A percentile compares a stretch with the other conserved stretches of the same genome.
These are phyloP conservation scores for Candida orba DNA, from an alignment of 805 yeast genomes.

Conservation along the genomic window DNA sequence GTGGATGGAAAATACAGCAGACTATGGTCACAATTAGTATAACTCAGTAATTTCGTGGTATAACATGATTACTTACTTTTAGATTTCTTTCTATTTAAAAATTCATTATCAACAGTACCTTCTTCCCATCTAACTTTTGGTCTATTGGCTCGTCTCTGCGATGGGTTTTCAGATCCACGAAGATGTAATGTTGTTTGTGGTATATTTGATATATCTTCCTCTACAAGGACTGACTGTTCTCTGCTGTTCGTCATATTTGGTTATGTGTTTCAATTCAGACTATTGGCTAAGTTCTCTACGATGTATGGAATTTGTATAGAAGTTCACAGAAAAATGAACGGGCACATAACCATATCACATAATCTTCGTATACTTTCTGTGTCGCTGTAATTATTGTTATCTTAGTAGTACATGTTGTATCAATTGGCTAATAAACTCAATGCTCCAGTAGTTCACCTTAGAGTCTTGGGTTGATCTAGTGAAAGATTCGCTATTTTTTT, in stretches of 20 bases:
- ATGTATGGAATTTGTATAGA: too few species aligned
- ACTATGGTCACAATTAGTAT: slow-evolving; percentile 24
- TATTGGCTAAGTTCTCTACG: too few species aligned
- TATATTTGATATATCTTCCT: background rate
- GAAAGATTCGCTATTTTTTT: too few species aligned
- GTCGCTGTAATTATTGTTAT: too few species aligned
- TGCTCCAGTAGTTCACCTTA: too few species aligned
- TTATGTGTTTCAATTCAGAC: background rate
- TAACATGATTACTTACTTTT: slow-evolving; percentile 39
- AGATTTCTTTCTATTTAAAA: slow-evolving; percentile 81
- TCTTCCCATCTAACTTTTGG: slow-evolving; percentile 76
- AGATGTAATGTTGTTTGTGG: slow-evolving; percentile 11
- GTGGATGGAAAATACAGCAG: slow-evolving; percentile 85
- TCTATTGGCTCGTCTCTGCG: slow-evolving; percentile 16
- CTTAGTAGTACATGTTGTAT: too few species aligned
- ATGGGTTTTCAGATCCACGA: slow-evolving; percentile 18
- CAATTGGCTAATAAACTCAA: too few species aligned
- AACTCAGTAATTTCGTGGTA: too few species aligned
- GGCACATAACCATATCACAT: too few species aligned
- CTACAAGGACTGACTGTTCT: background rate
- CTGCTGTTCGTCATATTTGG: background rate
- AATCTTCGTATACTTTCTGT: too few species aligned
- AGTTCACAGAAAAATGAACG: too few species aligned
- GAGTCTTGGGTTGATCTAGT: too few species aligned
- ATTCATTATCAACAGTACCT: slow-evolving; percentile 84